These are phyloP conservation scores for Aspergillus amoenus DNA, from an alignment of 2,329 filamentous ascomycete species.

Conservation along the genomic window DNA sequence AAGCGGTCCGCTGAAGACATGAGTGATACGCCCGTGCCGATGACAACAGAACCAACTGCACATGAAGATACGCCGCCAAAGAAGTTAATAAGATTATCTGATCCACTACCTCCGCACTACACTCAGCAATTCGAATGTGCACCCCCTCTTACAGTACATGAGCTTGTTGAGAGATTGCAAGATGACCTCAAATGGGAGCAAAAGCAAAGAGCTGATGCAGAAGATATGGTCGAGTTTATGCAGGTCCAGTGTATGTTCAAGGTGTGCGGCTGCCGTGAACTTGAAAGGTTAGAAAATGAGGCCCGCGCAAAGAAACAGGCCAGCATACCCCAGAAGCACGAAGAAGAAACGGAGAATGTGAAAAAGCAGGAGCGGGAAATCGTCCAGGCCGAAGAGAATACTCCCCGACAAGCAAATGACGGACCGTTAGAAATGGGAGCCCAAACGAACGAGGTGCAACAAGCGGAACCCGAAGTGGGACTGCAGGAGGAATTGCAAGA, in stretches of 20 bases:
- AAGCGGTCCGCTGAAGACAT: conserved; percentile 35
- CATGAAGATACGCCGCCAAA: not conserved
- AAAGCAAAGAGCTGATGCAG: conserved; percentile 50
- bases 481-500: conserved; percentile 11
- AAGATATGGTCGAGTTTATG: conserved; percentile 56
- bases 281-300: conserved; percentile 42
- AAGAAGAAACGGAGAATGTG: not conserved
- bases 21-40: conserved; percentile 19
- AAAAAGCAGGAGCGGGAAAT: not conserved
- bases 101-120: conserved; percentile 26
- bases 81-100: conserved; percentile 30
- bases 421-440: not conserved
- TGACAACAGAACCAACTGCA: conserved; percentile 5
- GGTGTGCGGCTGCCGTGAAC: conserved; percentile 48
- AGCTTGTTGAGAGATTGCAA: conserved; percentile 45
- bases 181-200: conserved; percentile 54
- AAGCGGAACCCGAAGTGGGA: not conserved
- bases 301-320: conserved; percentile 37
- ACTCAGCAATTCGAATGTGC: conserved; percentile 21
- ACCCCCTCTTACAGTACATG: conserved; percentile 34
- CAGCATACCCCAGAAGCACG: conserved; percentile 27
- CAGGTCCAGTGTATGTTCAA: conserved; percentile 52
- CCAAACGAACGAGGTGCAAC: not conserved
- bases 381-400: not conserved
- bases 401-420: not conserved